These are phyloP conservation scores for Ceratocystiopsis minuta DNA, from an alignment of 2,329 filamentous ascomycete genomes.

Conservation along the genomic window DNA sequence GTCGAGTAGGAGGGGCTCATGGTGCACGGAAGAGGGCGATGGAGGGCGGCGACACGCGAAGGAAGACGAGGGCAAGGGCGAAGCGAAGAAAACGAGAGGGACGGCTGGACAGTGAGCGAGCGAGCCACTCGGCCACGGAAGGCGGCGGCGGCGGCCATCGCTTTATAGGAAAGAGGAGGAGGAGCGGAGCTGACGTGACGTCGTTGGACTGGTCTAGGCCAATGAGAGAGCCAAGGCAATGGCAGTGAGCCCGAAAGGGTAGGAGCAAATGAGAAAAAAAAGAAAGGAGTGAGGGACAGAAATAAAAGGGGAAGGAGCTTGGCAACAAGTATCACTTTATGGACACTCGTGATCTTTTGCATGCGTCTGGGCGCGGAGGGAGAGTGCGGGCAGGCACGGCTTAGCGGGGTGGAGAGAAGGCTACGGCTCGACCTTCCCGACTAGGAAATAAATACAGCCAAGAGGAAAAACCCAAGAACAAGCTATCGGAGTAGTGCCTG, in stretches of 20 bases:
- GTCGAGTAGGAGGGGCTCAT: conserved; percentile 7
- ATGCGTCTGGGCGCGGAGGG: too few species aligned
- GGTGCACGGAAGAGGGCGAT: background rate
- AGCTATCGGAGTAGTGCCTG: too few species aligned
- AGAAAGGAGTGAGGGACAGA: too few species aligned
- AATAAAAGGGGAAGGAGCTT: too few species aligned
- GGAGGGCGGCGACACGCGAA: background rate
- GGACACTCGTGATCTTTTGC: too few species aligned
- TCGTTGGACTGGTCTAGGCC: too few species aligned
- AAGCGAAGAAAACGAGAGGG: background rate
- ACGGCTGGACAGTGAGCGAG: background rate
- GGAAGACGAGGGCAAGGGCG: background rate
- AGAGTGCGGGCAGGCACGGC: too few species aligned
- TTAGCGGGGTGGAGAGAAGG: too few species aligned
- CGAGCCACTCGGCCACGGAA: conserved; percentile 4
- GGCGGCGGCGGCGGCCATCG: conserved; percentile 7
- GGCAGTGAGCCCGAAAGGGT: background rate
- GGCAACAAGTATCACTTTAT: too few species aligned
- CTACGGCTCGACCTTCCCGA: too few species aligned
- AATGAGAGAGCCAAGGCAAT: background rate
- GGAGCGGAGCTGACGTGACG: background rate
- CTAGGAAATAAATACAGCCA: too few species aligned
- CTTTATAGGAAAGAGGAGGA: conserved; percentile 4
- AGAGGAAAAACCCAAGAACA: too few species aligned
- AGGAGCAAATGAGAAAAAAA: background rate